Conservation (phyloP, 2,329 filamentous ascomycete genomes). For the Graphilbum sp. region DNA sequence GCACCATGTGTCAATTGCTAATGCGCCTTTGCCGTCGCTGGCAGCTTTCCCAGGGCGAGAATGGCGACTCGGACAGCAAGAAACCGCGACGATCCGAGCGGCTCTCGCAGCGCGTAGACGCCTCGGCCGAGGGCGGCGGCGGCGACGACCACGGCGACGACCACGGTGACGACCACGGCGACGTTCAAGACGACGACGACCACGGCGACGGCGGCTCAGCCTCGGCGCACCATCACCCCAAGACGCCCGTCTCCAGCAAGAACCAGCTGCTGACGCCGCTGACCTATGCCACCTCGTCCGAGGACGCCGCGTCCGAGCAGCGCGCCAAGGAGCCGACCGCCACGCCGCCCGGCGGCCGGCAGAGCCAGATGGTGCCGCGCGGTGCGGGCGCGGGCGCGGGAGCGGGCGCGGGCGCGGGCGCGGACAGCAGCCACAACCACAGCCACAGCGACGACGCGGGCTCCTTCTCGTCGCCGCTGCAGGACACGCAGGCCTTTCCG, state of each 20-base stretch:
- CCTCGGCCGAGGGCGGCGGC: not conserved
- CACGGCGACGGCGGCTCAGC: not conserved
- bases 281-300: conserved; percentile 48
- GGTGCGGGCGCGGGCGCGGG: no score
- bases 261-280: conserved; percentile 68
- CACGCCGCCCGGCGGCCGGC: conserved; percentile 47
- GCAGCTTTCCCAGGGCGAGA: conserved; percentile 49
- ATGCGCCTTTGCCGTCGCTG: conserved; percentile 4
- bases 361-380: conserved; percentile 36
- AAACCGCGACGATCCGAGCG: conserved; percentile 70
- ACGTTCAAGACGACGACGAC: not conserved
- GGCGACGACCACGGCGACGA: not conserved
- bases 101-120: conserved; percentile 35
- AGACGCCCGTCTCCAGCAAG: conserved; percentile 44
- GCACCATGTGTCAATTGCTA: not conserved
- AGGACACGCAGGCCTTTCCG: conserved; percentile 55
- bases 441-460: conserved; percentile 19
- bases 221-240: conserved; percentile 17
- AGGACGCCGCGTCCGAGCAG: conserved; percentile 11
- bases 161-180: no score
- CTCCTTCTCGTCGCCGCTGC: conserved; percentile 35
- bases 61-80: conserved; percentile 53
- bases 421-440: conserved; percentile 18
- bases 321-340: conserved; percentile 53
- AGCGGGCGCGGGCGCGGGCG: not conserved